Evolutionary conservation across 495 filamentous ascomycete species (phyloP).

Genomic region (Aspergillus nanangensis): DNA sequence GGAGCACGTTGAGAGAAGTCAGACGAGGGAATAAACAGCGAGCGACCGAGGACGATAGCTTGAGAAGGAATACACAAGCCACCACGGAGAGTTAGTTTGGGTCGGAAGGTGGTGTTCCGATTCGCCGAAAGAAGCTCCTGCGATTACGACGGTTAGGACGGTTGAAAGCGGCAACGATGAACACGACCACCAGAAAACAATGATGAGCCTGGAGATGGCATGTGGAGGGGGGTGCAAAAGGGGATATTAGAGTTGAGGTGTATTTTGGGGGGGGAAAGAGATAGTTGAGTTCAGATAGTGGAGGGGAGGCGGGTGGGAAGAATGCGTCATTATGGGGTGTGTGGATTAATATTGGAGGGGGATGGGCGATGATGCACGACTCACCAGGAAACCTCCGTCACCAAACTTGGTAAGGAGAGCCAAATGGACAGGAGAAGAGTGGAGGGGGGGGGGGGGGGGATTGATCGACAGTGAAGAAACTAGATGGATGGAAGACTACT

Average conservation of each 20-base stretch:
- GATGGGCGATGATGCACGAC: no score
- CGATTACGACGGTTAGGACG: constrained; percentile 12
- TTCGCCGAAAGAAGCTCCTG: constrained; percentile 15
- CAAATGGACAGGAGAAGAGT: neutral
- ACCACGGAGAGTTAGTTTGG: constrained; percentile 16
- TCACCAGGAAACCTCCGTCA: no score
- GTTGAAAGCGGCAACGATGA: neutral
- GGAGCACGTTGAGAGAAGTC: neutral
- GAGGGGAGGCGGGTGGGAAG: constrained; percentile 10
- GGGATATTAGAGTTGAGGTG: no score
- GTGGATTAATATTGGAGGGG: no score
- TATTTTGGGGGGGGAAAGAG: constrained; percentile 10
- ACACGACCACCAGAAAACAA: neutral
- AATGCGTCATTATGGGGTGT: constrained; percentile 41
- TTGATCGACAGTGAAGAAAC: no score
- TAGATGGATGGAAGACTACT: no score
- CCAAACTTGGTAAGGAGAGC: no score
- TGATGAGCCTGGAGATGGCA: neutral
- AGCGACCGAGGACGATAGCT: constrained; percentile 6
- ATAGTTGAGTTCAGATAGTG: constrained; percentile 16
- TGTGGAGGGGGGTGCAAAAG: no score
- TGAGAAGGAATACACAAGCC: constrained; percentile 6
- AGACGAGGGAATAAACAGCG: neutral
- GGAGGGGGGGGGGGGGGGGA: neutral
- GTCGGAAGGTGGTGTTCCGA: constrained; percentile 22